phyloP scores from a whole-genome alignment of 1,284 basidiomycete genomes.

The Schizophyllum commune region DNA sequence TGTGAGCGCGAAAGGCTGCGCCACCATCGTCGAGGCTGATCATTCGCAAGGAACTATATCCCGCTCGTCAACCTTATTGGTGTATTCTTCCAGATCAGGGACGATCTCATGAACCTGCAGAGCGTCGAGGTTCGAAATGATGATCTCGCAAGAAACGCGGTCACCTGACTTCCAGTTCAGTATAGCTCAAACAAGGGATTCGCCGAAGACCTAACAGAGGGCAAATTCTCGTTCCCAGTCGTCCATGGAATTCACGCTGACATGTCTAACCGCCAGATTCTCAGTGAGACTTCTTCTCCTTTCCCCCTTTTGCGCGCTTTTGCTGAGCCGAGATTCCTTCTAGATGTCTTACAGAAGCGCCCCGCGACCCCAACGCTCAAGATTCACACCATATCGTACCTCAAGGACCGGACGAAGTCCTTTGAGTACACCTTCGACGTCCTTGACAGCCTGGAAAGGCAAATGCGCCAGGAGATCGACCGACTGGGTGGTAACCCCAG shows the following conservation, averaged over 20 bases:
- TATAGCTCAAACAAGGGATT: conserved; percentile 92
- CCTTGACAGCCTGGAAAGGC: conserved; percentile 41
- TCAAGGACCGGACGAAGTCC: conserved; percentile 58
- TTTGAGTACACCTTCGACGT: conserved; percentile 65
- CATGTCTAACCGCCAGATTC: conserved; percentile 62
- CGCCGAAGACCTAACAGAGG: conserved; percentile 91
- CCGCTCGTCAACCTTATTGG: conserved; percentile 93
- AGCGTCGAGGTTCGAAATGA: conserved; percentile 58
- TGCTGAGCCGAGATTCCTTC: not conserved
- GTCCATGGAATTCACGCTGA: conserved; percentile 84
- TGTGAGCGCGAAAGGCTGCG: conserved; percentile 37
- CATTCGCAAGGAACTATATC: conserved; percentile 64
- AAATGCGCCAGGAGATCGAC: conserved; percentile 34
- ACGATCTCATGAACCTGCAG: conserved; percentile 95
- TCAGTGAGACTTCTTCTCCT: conserved; percentile 53
- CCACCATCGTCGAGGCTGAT: not conserved
- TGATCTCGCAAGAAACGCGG: not conserved
- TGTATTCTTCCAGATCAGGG: conserved; percentile 93
- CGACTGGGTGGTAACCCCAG: conserved; percentile 43
- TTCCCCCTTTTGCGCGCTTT: not conserved
- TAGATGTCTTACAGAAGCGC: conserved; percentile 85
- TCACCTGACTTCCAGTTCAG: conserved; percentile 28
- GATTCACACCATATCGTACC: conserved; percentile 70
- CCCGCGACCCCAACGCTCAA: conserved; percentile 78
- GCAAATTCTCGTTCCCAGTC: conserved; percentile 94